phyloP scores from a whole-genome alignment of 352 stramenopile species.

The Pythium aristosporum region DNA sequence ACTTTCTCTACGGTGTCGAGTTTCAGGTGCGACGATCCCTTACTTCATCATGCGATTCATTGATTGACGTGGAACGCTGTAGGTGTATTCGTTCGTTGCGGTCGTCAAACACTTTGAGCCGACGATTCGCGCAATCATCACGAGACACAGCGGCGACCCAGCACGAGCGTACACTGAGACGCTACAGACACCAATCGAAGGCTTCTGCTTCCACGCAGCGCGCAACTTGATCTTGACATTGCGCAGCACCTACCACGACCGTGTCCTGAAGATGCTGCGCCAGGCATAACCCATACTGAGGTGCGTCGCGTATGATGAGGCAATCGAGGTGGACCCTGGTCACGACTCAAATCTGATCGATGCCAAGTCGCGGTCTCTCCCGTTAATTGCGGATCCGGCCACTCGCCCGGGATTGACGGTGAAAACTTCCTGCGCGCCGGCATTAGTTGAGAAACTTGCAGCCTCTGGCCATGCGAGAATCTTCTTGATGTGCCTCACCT shows the following conservation, averaged over 20 bases:
- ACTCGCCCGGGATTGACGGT: no score
- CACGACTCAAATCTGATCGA: neutral
- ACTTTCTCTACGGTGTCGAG: slow-evolving; percentile 51
- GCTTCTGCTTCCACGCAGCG: slow-evolving; percentile 49
- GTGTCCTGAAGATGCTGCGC: slow-evolving; percentile 28
- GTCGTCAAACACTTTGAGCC: slow-evolving; percentile 51
- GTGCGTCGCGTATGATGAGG: neutral
- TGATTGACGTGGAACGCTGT: neutral
- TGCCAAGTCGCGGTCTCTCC: neutral
- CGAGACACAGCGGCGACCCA: slow-evolving; percentile 28
- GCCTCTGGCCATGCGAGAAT: no score
- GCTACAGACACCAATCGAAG: slow-evolving; percentile 38
- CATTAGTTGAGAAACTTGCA: no score
- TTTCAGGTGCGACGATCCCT: slow-evolving; percentile 41
- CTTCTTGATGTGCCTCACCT: no score
- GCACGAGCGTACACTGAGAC: slow-evolving; percentile 36
- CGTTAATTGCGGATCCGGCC: no score
- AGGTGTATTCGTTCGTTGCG: slow-evolving; percentile 56
- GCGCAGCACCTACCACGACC: slow-evolving; percentile 50
- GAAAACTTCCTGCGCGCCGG: no score
- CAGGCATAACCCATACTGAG: neutral
- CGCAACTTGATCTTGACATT: slow-evolving; percentile 41
- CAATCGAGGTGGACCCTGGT: neutral
- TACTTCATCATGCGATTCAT: neutral
- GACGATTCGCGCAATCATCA: slow-evolving; percentile 34